Evolutionary conservation across 768 basidiomycete genomes (phyloP).

Genomic region (Phlegmacium glaucopus): DNA sequence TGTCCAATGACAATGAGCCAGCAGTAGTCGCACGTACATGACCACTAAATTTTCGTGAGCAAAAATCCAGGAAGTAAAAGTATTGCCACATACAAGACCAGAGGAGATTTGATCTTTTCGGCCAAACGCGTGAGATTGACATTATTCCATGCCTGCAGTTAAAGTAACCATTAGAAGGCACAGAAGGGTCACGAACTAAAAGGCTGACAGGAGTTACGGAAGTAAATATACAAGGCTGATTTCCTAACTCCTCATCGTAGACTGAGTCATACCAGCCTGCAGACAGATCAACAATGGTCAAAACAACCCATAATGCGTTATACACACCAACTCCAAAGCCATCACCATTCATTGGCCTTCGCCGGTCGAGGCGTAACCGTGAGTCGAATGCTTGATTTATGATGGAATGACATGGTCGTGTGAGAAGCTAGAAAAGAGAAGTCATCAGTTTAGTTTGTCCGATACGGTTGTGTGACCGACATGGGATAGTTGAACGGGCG

Average conservation of each 20-base stretch:
- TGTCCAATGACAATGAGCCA: conserved; percentile 87
- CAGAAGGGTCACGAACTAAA: neutral
- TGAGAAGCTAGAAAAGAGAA: conserved; percentile 62
- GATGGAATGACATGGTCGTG: conserved; percentile 91
- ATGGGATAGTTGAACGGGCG: conserved; percentile 89
- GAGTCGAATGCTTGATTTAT: conserved; percentile 98
- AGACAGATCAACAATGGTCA: neutral
- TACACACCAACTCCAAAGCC: conserved; percentile 90
- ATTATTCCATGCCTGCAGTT: conserved; percentile 89
- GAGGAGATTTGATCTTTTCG: conserved; percentile 93
- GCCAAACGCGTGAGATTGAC: conserved; percentile 89
- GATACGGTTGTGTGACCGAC: conserved; percentile 34
- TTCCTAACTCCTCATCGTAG: conserved; percentile 78
- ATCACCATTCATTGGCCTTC: conserved; percentile 90
- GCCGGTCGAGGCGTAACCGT: conserved; percentile 74
- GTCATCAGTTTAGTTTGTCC: neutral
- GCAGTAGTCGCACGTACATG: conserved; percentile 95
- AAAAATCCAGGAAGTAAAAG: neutral
- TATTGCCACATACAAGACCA: conserved; percentile 78
- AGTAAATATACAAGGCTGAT: conserved; percentile 93
- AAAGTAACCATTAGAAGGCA: neutral
- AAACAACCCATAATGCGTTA: neutral
- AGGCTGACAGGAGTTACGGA: conserved; percentile 81
- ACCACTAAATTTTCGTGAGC: conserved; percentile 42
- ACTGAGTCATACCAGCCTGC: conserved; percentile 93